Percentiles rank a stretch among this genome's conserved stretches.
These are phyloP conservation scores for Tylopilus balloui DNA, from an alignment of 768 basidiomycete species.

Conservation along the genomic window DNA sequence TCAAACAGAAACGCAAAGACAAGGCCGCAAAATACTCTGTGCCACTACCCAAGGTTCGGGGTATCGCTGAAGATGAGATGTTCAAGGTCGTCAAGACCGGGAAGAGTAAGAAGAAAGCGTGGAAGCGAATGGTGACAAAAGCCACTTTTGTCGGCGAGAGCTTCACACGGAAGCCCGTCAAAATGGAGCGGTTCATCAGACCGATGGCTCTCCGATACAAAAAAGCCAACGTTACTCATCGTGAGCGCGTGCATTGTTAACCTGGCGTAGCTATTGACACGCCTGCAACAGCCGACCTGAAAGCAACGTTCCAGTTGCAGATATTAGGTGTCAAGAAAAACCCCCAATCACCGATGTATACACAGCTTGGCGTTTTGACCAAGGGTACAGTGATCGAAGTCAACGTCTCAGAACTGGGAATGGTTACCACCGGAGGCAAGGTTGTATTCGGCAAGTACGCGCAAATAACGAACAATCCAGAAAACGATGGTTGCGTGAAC, in stretches of 20 bases:
- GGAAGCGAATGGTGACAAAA: constrained; percentile 99
- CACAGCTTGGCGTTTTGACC: constrained; percentile 93
- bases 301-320: constrained; percentile 97
- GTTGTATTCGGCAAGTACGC: constrained; percentile 92
- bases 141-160: constrained; percentile 98
- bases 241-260: constrained; percentile 41
- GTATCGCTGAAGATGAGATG: constrained; percentile 99
- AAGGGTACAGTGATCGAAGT: constrained; percentile 99
- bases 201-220: constrained; percentile 98
- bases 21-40: constrained; percentile 98
- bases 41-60: constrained; percentile 92
- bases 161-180: constrained; percentile 97
- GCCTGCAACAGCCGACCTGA: constrained; percentile 73
- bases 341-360: constrained; percentile 97
- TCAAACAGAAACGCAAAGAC: constrained; percentile 99
- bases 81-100: constrained; percentile 99
- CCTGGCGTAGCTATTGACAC: neutral
- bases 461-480: constrained; percentile 90
- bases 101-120: constrained; percentile 91
- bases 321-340: constrained; percentile 99
- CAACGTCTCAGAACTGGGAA: constrained; percentile 96
- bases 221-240: constrained; percentile 98
- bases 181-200: constrained; percentile 96
- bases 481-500: constrained; percentile 96
- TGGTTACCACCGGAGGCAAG: constrained; percentile 97